phyloP scores from a whole-genome alignment of 345 rosid genomes.

The Aegle marmelos region DNA sequence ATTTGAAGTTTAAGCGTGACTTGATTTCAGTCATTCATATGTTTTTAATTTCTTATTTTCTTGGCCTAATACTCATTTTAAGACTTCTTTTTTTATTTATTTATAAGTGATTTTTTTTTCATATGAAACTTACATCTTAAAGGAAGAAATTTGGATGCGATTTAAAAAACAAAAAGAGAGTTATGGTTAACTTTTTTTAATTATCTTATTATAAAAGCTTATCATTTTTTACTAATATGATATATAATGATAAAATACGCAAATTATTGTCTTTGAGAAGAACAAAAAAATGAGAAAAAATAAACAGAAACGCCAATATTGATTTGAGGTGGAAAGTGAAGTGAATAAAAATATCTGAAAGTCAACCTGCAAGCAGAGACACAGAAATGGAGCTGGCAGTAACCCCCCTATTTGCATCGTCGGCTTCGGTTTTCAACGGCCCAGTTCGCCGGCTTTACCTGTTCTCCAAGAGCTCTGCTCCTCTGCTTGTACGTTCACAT shows the following conservation, averaged over 20 bases:
- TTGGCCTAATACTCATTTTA: neutral
- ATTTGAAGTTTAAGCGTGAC: neutral
- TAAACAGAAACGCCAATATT: neutral
- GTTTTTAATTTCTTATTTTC: neutral
- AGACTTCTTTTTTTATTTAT: too few relatives aligned
- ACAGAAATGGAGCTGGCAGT: conserved; percentile 8
- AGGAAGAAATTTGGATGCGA: too few relatives aligned
- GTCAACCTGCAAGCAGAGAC: neutral
- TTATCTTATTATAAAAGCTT: too few relatives aligned
- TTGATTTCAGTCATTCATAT: too few relatives aligned
- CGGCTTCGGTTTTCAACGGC: neutral
- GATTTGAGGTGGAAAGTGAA: neutral
- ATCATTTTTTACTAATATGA: too few relatives aligned
- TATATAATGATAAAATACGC: too few relatives aligned
- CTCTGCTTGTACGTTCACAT: conserved; percentile 22
- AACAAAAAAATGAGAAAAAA: too few relatives aligned
- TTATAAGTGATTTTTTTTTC: too few relatives aligned
- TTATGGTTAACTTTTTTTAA: too few relatives aligned
- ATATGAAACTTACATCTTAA: too few relatives aligned
- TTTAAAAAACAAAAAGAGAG: too few relatives aligned
- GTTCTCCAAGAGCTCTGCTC: neutral
- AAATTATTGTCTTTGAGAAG: too few relatives aligned
- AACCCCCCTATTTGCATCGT: neutral
- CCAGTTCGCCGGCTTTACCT: conserved; percentile 4
- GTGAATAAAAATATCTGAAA: neutral